Evolutionary conservation across 192 early-diverging fungal species (phyloP), one percentile per base, ranked within the genome.

Genomic region (Podila epicladia): DNA sequence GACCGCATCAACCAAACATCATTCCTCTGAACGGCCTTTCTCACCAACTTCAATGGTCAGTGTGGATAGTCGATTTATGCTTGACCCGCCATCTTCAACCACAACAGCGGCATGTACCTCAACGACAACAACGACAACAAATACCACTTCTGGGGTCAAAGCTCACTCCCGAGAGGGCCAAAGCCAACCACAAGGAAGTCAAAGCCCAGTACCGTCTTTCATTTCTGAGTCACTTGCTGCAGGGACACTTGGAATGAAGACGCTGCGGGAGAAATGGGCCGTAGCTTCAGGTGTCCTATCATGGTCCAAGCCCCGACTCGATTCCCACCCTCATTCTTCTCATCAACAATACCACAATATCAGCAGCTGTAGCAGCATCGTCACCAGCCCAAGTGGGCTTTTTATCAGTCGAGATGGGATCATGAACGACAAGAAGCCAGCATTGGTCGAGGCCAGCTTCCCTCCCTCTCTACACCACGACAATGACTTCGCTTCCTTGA

Each of bases 151-250:
- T 6, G 68, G 28, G 75, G 64, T 33, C 75, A 71, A 71, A 71
- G 64, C 70, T 11, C 70, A 51, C 45, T 45, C 26, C 20, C 38
- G 41, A 9, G 55, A 32, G 62, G 60, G 60, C 13, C 58, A 20
- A 7, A 20, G 38, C 29, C 12, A 26, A 53, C 55, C 17, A 1
- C 57, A 55, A 15, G 67, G 58, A 8, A 69, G 67, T 55, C 77
- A 69, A 55, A 72, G 63, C 49, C 77, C 77, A 22, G 73, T 73
- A 22, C 77, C 77, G 2, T 80, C 77, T 5, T 80, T 80, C 33
- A 72, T 80, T 15, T 60, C 67, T 7, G 76, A 79, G 17, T 79
- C 76, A 0, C 38, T 79, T 48, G 65, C 76, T 9, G 76, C 65
- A 22, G 67, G 77, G 9, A 80, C 77, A 2, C 22, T 80, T 5